A percentile compares a stretch with the other conserved stretches of the same genome.
phyloP scores from a whole-genome alignment of 2,329 filamentous ascomycete species.

The Thyridium curvatum region DNA sequence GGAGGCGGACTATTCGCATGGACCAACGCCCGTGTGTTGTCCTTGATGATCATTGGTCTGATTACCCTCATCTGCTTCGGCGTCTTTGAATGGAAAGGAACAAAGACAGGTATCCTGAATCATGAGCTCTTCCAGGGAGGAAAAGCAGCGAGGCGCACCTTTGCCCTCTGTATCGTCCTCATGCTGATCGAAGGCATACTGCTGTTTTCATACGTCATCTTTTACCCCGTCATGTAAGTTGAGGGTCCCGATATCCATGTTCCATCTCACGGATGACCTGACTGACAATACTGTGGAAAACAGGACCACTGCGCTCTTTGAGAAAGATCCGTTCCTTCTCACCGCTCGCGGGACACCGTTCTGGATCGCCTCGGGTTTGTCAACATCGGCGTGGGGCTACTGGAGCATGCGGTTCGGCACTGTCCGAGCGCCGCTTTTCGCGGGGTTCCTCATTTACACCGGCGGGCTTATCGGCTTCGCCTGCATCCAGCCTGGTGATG shows the following conservation, averaged over 20 bases:
- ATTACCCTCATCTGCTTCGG: not conserved
- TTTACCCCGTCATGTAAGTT: constrained; percentile 1
- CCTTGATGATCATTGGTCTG: too few relatives aligned
- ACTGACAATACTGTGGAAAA: too few relatives aligned
- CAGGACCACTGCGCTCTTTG: not conserved
- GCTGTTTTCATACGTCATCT: constrained; percentile 1
- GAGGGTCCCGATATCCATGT: too few relatives aligned
- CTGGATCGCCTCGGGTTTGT: not conserved
- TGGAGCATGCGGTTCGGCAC: not conserved
- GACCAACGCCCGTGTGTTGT: not conserved
- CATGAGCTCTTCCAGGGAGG: not conserved
- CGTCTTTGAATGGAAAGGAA: constrained; percentile 1
- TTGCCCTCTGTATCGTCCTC: not conserved
- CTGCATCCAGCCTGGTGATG: not conserved
- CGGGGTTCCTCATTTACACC: not conserved
- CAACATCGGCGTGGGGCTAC: not conserved
- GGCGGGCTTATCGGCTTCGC: not conserved
- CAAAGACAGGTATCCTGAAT: not conserved
- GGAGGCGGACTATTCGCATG: constrained; percentile 1
- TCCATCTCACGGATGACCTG: too few relatives aligned
- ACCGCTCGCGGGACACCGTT: not conserved
- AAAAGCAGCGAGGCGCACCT: not conserved
- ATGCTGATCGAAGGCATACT: not conserved
- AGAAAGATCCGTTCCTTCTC: not conserved
- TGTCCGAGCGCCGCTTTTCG: not conserved